phyloP scores from a whole-genome alignment of 164 flowering plant species.

The Chloranthus sessilifolius region DNA sequence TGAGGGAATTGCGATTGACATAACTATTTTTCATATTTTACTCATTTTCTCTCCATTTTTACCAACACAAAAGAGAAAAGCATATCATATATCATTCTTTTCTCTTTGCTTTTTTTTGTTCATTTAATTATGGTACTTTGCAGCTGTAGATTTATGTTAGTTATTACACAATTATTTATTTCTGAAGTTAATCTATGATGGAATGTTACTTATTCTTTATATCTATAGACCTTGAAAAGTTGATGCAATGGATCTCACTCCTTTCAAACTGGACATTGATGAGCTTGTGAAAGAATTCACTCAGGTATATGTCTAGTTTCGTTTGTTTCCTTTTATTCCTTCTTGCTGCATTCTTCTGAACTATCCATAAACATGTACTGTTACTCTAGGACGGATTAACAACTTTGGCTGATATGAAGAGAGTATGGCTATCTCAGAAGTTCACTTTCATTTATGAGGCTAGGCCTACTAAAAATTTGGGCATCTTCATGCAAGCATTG shows the following conservation, averaged over 20 bases:
- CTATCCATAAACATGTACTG: not conserved
- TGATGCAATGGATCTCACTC: constrained; percentile 44
- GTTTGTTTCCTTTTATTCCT: not conserved
- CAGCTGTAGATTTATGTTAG: no score
- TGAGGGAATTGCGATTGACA: no score
- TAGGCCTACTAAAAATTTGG: constrained; percentile 47
- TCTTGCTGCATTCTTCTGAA: not conserved
- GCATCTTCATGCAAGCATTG: constrained; percentile 76
- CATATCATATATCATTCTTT: no score
- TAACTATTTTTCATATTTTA: no score
- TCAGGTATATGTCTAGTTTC: constrained; percentile 30
- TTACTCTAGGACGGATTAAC: constrained; percentile 38
- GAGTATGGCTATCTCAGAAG: constrained; percentile 62
- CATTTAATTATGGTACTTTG: no score
- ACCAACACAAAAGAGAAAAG: no score
- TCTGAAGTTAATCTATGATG: no score
- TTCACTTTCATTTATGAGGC: constrained; percentile 80
- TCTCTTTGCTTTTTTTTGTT: no score
- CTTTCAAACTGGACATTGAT: constrained; percentile 75
- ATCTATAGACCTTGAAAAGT: no score
- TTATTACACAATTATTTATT: no score
- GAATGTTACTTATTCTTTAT: no score
- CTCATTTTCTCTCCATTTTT: no score
- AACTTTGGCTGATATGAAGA: constrained; percentile 72
- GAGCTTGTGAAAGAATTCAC: constrained; percentile 67